These are phyloP conservation scores for Artemisia tridentata DNA, from an alignment of 129 eudicot genomes.

Conservation along the genomic window DNA sequence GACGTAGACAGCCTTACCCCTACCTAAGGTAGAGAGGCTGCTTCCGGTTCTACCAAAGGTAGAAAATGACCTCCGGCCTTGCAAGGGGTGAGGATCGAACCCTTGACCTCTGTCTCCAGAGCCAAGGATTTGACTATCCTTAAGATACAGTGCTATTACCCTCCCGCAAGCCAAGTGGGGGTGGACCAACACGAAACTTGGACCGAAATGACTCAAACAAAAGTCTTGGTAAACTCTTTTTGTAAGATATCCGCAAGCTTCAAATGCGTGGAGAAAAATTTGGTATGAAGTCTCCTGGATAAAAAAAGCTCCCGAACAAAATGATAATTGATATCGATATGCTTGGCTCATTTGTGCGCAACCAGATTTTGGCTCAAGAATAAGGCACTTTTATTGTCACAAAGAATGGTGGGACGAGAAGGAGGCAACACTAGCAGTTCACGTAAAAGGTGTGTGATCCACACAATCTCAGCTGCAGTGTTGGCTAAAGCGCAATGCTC, in stretches of 20 bases:
- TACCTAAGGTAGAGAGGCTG: too few species aligned
- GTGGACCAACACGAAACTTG: neutral
- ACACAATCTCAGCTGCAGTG: neutral
- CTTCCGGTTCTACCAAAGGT: too few species aligned
- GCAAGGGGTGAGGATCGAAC: too few species aligned
- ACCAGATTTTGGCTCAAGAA: neutral
- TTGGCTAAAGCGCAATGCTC: neutral
- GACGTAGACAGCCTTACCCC: too few species aligned
- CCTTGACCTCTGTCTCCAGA: too few species aligned
- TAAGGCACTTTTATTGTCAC: neutral
- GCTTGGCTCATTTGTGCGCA: neutral
- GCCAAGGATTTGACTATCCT: too few species aligned
- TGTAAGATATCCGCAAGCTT: neutral
- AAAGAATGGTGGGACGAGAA: neutral
- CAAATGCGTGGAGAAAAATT: neutral
- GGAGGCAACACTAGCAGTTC: neutral
- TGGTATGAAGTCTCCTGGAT: neutral
- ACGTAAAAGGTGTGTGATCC: neutral
- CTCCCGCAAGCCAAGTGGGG: too few species aligned
- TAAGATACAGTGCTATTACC: too few species aligned
- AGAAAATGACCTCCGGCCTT: too few species aligned
- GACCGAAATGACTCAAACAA: neutral
- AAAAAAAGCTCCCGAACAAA: neutral
- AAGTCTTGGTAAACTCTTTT: neutral
- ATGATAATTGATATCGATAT: neutral